Conservation (phyloP, 1,139 yeast species). For the Lodderomyces metapsilosis region DNA sequence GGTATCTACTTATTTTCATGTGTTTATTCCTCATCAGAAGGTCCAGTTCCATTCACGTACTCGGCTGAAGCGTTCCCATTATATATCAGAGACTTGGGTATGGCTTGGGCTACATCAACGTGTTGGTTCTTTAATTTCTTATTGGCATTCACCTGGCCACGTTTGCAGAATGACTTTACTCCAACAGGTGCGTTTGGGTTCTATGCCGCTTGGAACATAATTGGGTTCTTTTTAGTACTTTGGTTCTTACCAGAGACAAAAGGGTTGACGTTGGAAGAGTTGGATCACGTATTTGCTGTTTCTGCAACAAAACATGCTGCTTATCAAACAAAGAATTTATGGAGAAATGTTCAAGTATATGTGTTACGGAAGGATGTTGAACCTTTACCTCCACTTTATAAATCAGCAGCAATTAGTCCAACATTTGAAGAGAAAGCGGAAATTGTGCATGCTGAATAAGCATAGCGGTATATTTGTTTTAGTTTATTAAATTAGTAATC, state of each 20-base stretch:
- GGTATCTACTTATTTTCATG: slow-evolving; percentile 75
- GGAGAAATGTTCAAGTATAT: slow-evolving; percentile 43
- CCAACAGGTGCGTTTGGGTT: slow-evolving; percentile 87
- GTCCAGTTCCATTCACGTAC: slow-evolving; percentile 91
- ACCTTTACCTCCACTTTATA: slow-evolving; percentile 52
- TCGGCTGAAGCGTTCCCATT: slow-evolving; percentile 84
- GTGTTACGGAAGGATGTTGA: slow-evolving; percentile 42
- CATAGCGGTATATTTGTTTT: not conserved
- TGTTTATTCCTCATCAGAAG: slow-evolving; percentile 83
- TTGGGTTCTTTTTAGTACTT: slow-evolving; percentile 68
- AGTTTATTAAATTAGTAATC: not conserved
- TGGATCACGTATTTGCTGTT: slow-evolving; percentile 68
- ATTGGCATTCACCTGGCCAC: slow-evolving; percentile 74
- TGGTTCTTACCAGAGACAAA: slow-evolving; percentile 72
- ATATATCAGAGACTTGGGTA: slow-evolving; percentile 81
- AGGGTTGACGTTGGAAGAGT: slow-evolving; percentile 66
- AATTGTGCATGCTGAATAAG: slow-evolving; percentile 42
- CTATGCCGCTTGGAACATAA: slow-evolving; percentile 84
- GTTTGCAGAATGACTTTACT: slow-evolving; percentile 61
- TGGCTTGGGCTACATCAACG: slow-evolving; percentile 82
- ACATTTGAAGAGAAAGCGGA: slow-evolving; percentile 63
- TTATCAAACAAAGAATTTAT: slow-evolving; percentile 49
- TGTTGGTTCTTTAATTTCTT: slow-evolving; percentile 86
- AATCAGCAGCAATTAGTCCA: slow-evolving; percentile 57
- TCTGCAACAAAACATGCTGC: slow-evolving; percentile 53